phyloP scores from a whole-genome alignment of 1,284 basidiomycete species.

The Inonotus obliquus region DNA sequence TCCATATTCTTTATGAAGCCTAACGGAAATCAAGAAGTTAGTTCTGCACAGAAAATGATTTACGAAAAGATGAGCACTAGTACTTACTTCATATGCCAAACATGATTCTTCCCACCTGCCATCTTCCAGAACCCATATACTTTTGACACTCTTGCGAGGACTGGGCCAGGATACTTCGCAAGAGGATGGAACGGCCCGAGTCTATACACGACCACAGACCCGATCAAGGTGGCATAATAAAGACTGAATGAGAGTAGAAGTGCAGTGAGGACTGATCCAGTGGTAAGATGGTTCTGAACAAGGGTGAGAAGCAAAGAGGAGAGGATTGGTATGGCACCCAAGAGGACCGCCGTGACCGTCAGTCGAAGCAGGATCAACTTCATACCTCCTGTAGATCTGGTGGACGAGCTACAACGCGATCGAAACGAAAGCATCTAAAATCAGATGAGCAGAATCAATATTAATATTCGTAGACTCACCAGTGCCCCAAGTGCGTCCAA shows the following conservation, averaged over 20 bases:
- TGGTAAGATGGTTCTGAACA: not conserved
- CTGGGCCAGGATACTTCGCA: conserved; percentile 22
- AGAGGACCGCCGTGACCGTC: not conserved
- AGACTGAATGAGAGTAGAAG: not conserved
- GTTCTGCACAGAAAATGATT: too few relatives aligned
- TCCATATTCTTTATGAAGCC: conserved; percentile 20
- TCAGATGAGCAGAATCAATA: not conserved
- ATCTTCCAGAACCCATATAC: conserved; percentile 17
- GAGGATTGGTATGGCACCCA: not conserved
- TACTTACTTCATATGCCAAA: conserved; percentile 6
- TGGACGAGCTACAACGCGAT: conserved; percentile 2
- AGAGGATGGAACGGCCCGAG: conserved; percentile 26
- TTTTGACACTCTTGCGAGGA: conserved; percentile 21
- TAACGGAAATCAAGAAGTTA: not conserved
- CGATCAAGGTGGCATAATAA: conserved; percentile 8
- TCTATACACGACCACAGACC: conserved; percentile 20
- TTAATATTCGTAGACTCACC: not conserved
- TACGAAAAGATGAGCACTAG: too few relatives aligned
- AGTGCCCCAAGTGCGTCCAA: not conserved
- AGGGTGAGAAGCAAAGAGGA: not conserved
- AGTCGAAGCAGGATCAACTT: not conserved
- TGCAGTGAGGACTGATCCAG: not conserved
- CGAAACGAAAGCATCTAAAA: not conserved
- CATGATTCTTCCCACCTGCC: conserved; percentile 19
- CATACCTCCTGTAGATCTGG: conserved; percentile 11